These are phyloP conservation scores for Xylariaceae sp. DNA, from an alignment of 2,329 filamentous ascomycete genomes.

Conservation along the genomic window DNA sequence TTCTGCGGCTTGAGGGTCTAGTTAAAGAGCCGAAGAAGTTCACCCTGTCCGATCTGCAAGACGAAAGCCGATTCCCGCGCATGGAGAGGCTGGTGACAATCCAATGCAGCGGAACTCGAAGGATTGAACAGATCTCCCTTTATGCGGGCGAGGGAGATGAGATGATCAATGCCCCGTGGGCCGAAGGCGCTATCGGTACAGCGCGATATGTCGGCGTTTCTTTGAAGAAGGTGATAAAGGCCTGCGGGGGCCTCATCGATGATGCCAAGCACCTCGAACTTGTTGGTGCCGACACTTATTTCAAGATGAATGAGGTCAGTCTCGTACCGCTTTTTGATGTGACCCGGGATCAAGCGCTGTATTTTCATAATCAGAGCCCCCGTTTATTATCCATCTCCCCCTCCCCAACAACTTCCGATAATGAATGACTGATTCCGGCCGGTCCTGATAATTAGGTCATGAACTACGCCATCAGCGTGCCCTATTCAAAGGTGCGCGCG, in stretches of 20 bases:
- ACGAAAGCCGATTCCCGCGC: slow-evolving; percentile 57
- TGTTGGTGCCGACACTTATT: slow-evolving; percentile 67
- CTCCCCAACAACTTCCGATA: no score
- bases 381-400: no score
- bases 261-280: slow-evolving; percentile 62
- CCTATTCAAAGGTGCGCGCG: slow-evolving; percentile 62
- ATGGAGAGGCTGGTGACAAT: slow-evolving; percentile 57
- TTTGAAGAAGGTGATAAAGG: slow-evolving; percentile 66
- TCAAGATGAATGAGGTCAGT: slow-evolving; percentile 56
- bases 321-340: not conserved
- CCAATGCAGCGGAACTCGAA: slow-evolving; percentile 65
- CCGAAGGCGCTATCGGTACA: slow-evolving; percentile 63
- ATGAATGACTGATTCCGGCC: slow-evolving; percentile 14
- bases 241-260: slow-evolving; percentile 57
- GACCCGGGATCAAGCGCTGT: not conserved
- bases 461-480: slow-evolving; percentile 66
- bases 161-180: slow-evolving; percentile 53
- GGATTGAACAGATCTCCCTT: slow-evolving; percentile 62
- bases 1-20: slow-evolving; percentile 54
- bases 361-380: no score
- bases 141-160: slow-evolving; percentile 67
- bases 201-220: slow-evolving; percentile 60
- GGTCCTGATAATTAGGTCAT: slow-evolving; percentile 33
- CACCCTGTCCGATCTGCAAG: slow-evolving; percentile 55
- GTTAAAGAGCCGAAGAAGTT: slow-evolving; percentile 56